phyloP scores from a whole-genome alignment of 805 yeast species.

The Wickerhamiella siamensis region DNA sequence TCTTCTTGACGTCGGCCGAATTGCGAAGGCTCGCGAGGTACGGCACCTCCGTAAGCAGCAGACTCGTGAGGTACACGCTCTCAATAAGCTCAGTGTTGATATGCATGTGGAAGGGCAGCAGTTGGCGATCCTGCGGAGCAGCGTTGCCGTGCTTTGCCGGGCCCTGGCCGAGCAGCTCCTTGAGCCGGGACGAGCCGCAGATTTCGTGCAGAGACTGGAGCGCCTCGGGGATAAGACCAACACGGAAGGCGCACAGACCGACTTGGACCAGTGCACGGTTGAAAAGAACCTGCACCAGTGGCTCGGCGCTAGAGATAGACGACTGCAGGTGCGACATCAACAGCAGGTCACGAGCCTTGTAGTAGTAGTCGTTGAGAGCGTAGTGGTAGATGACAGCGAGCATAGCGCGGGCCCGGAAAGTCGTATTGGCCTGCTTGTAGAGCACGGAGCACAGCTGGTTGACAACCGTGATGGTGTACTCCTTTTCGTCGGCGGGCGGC shows the following conservation, averaged over 20 bases:
- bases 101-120: conserved; percentile 96
- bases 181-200: conserved; percentile 69
- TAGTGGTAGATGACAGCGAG: conserved; percentile 77
- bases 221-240: conserved; percentile 71
- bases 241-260: conserved; percentile 89
- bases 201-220: conserved; percentile 80
- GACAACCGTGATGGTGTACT: conserved; percentile 42
- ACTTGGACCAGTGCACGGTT: conserved; percentile 92
- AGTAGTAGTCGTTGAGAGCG: conserved; percentile 75
- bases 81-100: conserved; percentile 90
- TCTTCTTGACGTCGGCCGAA: conserved; percentile 41
- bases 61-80: conserved; percentile 81
- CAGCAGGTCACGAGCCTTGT: conserved; percentile 77
- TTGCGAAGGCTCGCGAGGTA: conserved; percentile 60
- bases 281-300: conserved; percentile 77
- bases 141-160: conserved; percentile 41
- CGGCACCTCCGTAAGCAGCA: conserved; percentile 84
- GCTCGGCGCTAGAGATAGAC: conserved; percentile 70
- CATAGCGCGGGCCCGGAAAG: conserved; percentile 69
- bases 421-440: conserved; percentile 49
- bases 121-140: conserved; percentile 40
- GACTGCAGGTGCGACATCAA: conserved; percentile 74
- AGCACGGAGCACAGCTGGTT: conserved; percentile 51
- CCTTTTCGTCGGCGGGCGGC: conserved; percentile 21
- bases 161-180: conserved; percentile 91